A percentile compares a stretch with the other conserved stretches of the same genome.
These are phyloP conservation scores for Fusarium sp. DNA, from an alignment of 2,329 filamentous ascomycete genomes.

Conservation along the genomic window DNA sequence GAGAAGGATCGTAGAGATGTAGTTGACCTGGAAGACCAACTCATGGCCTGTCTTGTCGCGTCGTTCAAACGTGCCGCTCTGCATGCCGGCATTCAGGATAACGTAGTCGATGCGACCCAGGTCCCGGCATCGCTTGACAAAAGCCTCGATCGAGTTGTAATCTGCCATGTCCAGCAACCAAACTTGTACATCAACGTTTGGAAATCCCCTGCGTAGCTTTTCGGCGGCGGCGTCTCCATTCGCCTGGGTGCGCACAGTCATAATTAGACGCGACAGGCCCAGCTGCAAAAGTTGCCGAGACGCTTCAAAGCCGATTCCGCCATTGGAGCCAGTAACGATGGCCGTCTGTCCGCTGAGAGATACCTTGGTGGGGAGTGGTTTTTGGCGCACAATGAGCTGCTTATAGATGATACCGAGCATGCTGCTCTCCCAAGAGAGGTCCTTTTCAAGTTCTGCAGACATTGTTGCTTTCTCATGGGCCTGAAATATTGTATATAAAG, in stretches of 20 bases:
- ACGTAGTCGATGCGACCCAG: slow-evolving; percentile 2
- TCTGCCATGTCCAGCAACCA: slow-evolving; percentile 25
- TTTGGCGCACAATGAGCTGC: background rate
- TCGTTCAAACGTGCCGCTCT: background rate
- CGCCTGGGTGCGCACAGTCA: slow-evolving; percentile 14
- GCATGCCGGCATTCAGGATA: slow-evolving; percentile 9
- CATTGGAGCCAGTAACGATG: slow-evolving; percentile 21
- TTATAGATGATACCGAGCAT: background rate
- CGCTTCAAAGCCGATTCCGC: slow-evolving; percentile 17
- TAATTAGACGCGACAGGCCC: slow-evolving; percentile 15
- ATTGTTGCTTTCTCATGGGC: background rate
- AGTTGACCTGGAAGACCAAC: background rate
- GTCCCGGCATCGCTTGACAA: background rate
- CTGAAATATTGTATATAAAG: background rate
- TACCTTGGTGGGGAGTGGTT: background rate
- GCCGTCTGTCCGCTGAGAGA: background rate
- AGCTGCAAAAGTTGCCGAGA: slow-evolving; percentile 13
- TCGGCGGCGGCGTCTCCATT: slow-evolving; percentile 13
- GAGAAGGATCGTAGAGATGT: background rate
- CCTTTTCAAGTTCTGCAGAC: slow-evolving; percentile 39
- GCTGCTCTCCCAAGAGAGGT: slow-evolving; percentile 2
- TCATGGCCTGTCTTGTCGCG: slow-evolving; percentile 2
- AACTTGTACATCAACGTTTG: slow-evolving; percentile 4
- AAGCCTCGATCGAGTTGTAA: slow-evolving; percentile 12
- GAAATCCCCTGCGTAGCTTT: background rate